These are phyloP conservation scores for Coriaria nepalensis DNA, from an alignment of 306 rosid genomes.

Conservation along the genomic window DNA sequence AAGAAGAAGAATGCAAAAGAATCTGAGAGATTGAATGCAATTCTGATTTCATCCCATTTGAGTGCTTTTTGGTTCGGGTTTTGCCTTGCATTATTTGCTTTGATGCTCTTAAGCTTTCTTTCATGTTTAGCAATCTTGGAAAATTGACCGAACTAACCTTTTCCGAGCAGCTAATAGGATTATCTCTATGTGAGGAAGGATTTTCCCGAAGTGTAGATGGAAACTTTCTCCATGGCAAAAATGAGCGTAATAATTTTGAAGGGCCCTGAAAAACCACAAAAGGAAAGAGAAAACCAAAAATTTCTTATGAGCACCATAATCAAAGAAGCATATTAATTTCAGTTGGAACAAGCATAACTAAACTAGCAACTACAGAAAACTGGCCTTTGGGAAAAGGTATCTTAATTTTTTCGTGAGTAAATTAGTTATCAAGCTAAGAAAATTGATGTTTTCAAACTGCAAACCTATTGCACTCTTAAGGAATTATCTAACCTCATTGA, in stretches of 20 bases:
- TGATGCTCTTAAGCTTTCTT: slow-evolving; percentile 31
- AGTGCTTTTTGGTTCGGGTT: slow-evolving; percentile 24
- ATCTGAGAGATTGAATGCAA: slow-evolving; percentile 18
- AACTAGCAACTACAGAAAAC: too few species aligned
- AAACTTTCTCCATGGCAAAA: slow-evolving; percentile 43
- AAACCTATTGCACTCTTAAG: too few species aligned
- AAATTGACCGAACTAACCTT: slow-evolving; percentile 37
- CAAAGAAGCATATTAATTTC: too few species aligned
- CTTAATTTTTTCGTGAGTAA: too few species aligned
- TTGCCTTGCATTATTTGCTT: slow-evolving; percentile 20
- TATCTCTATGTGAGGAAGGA: slow-evolving; percentile 10
- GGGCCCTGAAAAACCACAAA: slow-evolving; percentile 52
- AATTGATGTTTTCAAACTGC: too few species aligned
- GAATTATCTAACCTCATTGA: too few species aligned
- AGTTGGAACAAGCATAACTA: too few species aligned
- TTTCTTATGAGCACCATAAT: too few species aligned
- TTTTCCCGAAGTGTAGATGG: slow-evolving; percentile 15
- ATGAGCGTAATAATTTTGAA: slow-evolving; percentile 39
- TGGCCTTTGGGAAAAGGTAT: too few species aligned
- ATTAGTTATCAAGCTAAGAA: too few species aligned
- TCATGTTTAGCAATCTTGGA: slow-evolving; percentile 23
- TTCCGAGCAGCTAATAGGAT: slow-evolving; percentile 9
- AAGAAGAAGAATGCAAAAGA: slow-evolving; percentile 11
- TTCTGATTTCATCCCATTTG: slow-evolving; percentile 17
- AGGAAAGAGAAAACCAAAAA: slow-evolving; percentile 1